phyloP scores from a whole-genome alignment of 495 filamentous ascomycete genomes.

The Trypethelium eluteriae region DNA sequence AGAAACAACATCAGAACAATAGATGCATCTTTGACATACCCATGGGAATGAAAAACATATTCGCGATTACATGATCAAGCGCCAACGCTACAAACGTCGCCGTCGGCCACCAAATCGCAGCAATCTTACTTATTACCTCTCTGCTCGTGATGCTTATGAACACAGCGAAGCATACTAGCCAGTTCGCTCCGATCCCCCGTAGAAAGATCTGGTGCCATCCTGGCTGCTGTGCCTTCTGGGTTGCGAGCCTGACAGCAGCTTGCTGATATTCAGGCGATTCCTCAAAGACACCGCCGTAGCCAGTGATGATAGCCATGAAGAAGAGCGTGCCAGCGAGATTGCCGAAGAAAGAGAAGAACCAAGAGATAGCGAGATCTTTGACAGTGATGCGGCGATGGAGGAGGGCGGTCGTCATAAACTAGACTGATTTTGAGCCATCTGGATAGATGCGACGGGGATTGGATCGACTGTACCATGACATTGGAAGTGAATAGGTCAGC shows the following conservation, averaged over 20 bases:
- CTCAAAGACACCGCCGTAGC: constrained; percentile 53
- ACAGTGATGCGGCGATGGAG: constrained; percentile 47
- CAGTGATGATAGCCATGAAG: constrained; percentile 51
- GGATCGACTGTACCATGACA: constrained; percentile 43
- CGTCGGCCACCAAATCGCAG: constrained; percentile 58
- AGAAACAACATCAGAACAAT: too few species aligned
- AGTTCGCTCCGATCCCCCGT: constrained; percentile 54
- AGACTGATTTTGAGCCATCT: background rate
- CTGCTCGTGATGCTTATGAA: constrained; percentile 51
- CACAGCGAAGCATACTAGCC: constrained; percentile 55
- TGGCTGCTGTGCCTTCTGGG: constrained; percentile 49
- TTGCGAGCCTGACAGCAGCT: constrained; percentile 18
- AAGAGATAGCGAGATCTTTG: constrained; percentile 46
- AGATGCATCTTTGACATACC: background rate
- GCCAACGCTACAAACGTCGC: constrained; percentile 53
- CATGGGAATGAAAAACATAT: constrained; percentile 55
- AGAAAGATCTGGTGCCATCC: constrained; percentile 55
- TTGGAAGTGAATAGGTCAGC: constrained; percentile 54
- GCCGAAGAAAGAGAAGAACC: constrained; percentile 52
- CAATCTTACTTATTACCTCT: constrained; percentile 49
- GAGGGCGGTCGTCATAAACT: constrained; percentile 49
- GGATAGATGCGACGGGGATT: background rate
- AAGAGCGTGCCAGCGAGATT: constrained; percentile 56
- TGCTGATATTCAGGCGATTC: background rate
- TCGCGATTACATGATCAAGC: constrained; percentile 57